Evolutionary conservation across 2,329 filamentous ascomycete genomes (phyloP).

Genomic region (Coleophoma eucalyptorum): DNA sequence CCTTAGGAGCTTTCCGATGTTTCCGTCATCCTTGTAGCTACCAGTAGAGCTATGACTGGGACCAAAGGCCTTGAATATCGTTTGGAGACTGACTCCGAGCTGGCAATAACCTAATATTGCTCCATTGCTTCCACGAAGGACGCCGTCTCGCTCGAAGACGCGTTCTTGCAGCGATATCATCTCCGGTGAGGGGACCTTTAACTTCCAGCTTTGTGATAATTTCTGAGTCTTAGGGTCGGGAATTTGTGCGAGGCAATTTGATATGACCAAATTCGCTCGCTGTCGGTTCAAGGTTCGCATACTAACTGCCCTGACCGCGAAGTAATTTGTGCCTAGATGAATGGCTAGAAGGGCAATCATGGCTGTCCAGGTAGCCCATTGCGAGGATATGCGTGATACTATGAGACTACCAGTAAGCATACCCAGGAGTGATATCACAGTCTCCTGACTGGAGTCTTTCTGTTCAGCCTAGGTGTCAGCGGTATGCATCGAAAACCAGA

Average conservation of each 20-base stretch:
- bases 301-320: conserved; percentile 77
- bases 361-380: conserved; percentile 67
- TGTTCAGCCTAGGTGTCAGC: conserved; percentile 4
- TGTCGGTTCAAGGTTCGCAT: conserved; percentile 86
- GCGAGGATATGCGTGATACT: conserved; percentile 70
- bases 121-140: conserved; percentile 52
- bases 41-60: conserved; percentile 1
- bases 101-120: conserved; percentile 46
- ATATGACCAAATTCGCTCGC: conserved; percentile 74
- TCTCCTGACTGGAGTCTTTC: conserved; percentile 94
- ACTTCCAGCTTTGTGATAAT: not conserved
- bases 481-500: not conserved
- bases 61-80: conserved; percentile 16
- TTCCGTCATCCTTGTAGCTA: conserved; percentile 11
- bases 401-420: conserved; percentile 82
- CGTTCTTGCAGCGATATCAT: conserved; percentile 58
- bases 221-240: conserved; percentile 14
- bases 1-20: conserved; percentile 34
- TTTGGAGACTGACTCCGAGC: conserved; percentile 45
- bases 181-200: conserved; percentile 52
- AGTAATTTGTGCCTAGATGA: conserved; percentile 83
- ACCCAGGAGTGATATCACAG: conserved; percentile 81
- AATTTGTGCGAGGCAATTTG: conserved; percentile 40
- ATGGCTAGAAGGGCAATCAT: conserved; percentile 69
- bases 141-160: conserved; percentile 60